phyloP scores from a whole-genome alignment of 306 rosid species.

The Vigna reflexopilosa region DNA sequence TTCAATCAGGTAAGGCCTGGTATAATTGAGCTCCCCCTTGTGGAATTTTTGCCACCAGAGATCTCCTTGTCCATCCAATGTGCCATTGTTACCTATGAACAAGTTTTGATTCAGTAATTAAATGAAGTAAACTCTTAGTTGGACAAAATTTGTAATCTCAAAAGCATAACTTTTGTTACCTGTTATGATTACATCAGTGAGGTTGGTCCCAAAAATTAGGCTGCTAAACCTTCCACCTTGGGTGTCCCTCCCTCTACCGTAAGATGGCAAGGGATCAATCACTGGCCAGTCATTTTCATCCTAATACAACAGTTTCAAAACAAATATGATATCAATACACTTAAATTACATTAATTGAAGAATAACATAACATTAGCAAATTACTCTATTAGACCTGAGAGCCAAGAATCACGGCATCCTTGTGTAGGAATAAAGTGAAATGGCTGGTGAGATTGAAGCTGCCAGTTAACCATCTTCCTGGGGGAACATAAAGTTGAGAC shows the following conservation, averaged over 20 bases:
- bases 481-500: constrained; percentile 78
- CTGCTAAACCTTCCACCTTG: constrained; percentile 76
- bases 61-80: constrained; percentile 83
- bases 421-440: constrained; percentile 82
- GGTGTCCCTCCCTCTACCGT: constrained; percentile 75
- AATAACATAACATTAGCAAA: constrained; percentile 27
- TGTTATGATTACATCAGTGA: constrained; percentile 74
- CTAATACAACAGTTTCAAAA: constrained; percentile 41
- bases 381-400: constrained; percentile 62
- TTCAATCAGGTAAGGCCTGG: constrained; percentile 80
- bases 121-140: background rate
- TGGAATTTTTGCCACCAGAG: constrained; percentile 79
- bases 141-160: background rate
- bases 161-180: constrained; percentile 49
- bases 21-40: constrained; percentile 56
- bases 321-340: background rate
- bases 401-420: constrained; percentile 81
- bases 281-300: constrained; percentile 80
- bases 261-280: constrained; percentile 75
- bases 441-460: constrained; percentile 91
- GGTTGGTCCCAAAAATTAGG: constrained; percentile 78
- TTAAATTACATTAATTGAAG: constrained; percentile 16
- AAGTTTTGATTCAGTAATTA: constrained; percentile 37
- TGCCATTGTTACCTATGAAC: constrained; percentile 70
- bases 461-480: constrained; percentile 92